phyloP scores from a whole-genome alignment of 768 basidiomycete genomes.

The Calocera viscosa region DNA sequence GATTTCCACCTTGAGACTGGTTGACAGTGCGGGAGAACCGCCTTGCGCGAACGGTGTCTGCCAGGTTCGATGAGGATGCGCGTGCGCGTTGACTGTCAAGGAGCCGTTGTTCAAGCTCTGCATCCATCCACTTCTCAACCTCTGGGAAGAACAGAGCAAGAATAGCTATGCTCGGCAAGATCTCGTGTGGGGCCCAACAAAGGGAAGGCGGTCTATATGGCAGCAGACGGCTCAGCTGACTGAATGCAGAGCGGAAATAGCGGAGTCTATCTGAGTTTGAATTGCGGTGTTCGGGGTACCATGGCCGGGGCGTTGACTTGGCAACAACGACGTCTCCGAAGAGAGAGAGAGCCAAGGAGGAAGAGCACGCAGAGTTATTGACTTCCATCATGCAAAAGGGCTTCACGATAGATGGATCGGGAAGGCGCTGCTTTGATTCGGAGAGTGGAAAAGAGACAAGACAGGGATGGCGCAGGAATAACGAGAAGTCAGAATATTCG shows the following conservation, averaged over 20 bases:
- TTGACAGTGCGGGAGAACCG: no score
- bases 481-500: neutral
- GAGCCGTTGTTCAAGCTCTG: no score
- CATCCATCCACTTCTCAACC: neutral
- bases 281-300: conserved; percentile 2
- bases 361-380: neutral
- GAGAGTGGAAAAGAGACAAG: no score
- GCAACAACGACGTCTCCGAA: neutral
- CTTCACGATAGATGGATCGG: no score
- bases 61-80: no score
- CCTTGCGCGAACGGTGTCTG: no score
- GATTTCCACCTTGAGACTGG: no score
- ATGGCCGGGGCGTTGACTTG: conserved; percentile 8
- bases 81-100: no score
- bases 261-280: neutral
- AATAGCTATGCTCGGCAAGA: neutral
- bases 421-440: no score
- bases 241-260: neutral
- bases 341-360: neutral
- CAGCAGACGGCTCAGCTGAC: neutral
- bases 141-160: neutral
- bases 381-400: no score
- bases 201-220: neutral
- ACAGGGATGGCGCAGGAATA: no score
- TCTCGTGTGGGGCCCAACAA: neutral